phyloP scores from a whole-genome alignment of 2,329 filamentous ascomycete species.

The Aspergillus tanneri region DNA sequence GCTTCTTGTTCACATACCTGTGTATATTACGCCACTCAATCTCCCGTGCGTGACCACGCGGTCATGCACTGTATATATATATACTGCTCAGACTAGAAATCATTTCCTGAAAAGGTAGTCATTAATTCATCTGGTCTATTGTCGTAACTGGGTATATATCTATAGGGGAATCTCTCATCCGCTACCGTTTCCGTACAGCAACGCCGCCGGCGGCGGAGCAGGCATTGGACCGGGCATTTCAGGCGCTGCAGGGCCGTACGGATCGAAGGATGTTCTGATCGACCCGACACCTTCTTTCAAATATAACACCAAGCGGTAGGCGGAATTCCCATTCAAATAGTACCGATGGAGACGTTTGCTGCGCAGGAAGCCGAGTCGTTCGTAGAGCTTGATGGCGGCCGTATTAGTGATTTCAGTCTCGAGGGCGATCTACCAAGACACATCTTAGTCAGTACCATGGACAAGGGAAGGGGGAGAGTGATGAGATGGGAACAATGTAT shows the following conservation, averaged over 20 bases:
- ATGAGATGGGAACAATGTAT: neutral
- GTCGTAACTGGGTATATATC: neutral
- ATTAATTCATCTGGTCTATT: neutral
- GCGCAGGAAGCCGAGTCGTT: conserved; percentile 84
- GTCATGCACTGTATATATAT: conserved; percentile 3
- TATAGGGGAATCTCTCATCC: neutral
- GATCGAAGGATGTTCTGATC: conserved; percentile 40
- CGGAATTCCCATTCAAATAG: conserved; percentile 94
- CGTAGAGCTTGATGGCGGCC: conserved; percentile 87
- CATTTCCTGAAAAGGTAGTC: too few relatives aligned
- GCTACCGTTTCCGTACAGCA: conserved; percentile 27
- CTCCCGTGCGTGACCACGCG: neutral
- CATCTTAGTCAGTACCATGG: neutral
- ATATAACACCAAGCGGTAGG: conserved; percentile 82
- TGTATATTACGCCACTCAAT: conserved; percentile 8
- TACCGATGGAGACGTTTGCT: conserved; percentile 94
- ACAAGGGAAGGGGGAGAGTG: conserved; percentile 3
- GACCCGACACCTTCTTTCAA: conserved; percentile 62
- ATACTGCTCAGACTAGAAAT: too few relatives aligned
- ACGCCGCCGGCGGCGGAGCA: conserved; percentile 17
- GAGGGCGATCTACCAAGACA: conserved; percentile 66
- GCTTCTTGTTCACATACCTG: conserved; percentile 13
- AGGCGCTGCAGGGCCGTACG: conserved; percentile 23
- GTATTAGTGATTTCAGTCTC: conserved; percentile 94
- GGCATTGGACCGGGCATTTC: conserved; percentile 15